A percentile compares a stretch with the other conserved stretches of the same genome.
Evolutionary conservation across 1,284 basidiomycete genomes (phyloP).

Genomic region (Mrakiaceae sp.): DNA sequence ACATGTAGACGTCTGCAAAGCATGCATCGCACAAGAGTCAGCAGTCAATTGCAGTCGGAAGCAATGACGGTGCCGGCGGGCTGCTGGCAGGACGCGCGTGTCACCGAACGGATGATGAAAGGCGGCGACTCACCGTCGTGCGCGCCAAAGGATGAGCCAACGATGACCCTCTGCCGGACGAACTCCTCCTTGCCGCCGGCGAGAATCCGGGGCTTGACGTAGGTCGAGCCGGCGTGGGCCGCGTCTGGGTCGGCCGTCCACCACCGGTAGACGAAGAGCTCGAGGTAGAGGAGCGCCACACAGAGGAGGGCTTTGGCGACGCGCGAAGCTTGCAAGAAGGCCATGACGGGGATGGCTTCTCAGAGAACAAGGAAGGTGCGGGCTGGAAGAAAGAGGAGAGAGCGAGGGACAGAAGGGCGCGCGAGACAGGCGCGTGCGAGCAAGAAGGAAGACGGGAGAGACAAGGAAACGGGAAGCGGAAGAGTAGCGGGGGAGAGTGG

Average conservation of each 20-base stretch:
- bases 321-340: no score
- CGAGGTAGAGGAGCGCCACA: background rate
- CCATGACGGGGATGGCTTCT: no score
- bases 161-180: background rate
- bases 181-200: background rate
- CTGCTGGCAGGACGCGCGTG: background rate
- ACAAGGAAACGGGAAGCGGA: no score
- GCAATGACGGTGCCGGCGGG: background rate
- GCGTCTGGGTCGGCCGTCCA: background rate
- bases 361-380: no score
- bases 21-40: no score
- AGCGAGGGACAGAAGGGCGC: no score
- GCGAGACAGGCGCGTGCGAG: no score
- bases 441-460: no score
- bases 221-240: background rate
- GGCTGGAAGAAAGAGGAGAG: no score
- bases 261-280: background rate
- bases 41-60: background rate
- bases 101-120: background rate
- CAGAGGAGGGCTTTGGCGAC: background rate
- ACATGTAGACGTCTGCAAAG: slow-evolving; percentile 15
- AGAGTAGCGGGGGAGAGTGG: no score
- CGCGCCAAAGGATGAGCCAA: slow-evolving; percentile 5
- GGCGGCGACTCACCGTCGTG: background rate
- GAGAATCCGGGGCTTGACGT: background rate